A percentile compares a stretch with the other conserved stretches of the same genome.
These are phyloP conservation scores for Saccharomycopsis lassenensis DNA, from an alignment of 805 yeast genomes.

Conservation along the genomic window DNA sequence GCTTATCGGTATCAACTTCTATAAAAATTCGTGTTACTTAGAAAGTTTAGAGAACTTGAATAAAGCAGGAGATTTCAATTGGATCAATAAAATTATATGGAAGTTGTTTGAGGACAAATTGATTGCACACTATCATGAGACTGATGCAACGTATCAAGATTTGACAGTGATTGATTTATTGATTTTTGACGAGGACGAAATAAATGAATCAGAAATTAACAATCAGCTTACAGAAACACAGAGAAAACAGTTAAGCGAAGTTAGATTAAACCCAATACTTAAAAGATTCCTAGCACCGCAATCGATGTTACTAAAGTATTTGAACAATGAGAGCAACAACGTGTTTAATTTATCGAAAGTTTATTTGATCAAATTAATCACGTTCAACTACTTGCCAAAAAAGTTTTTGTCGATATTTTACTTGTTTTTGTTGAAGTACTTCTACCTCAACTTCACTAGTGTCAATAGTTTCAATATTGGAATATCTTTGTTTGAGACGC, in stretches of 20 bases:
- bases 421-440: constrained; percentile 13
- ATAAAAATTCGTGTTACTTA: constrained; percentile 42
- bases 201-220: constrained; percentile 1
- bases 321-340: constrained; percentile 25
- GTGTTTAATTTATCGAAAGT: constrained; percentile 23
- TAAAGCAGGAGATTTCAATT: constrained; percentile 45
- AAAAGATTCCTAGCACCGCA: constrained; percentile 65
- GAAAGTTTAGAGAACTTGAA: constrained; percentile 59
- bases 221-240: constrained; percentile 6
- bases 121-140: constrained; percentile 28
- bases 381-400: constrained; percentile 34
- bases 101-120: constrained; percentile 50
- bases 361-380: constrained; percentile 31
- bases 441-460: constrained; percentile 11
- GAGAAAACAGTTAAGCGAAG: constrained; percentile 3
- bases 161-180: constrained; percentile 10
- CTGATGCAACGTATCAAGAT: constrained; percentile 18
- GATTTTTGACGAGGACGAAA: constrained; percentile 5
- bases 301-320: constrained; percentile 47
- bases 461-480: constrained; percentile 6
- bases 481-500: constrained; percentile 12
- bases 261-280: constrained; percentile 40
- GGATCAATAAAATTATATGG: constrained; percentile 45
- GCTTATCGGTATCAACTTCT: constrained; percentile 35
- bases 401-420: constrained; percentile 7